These are phyloP conservation scores for Pleurotus ostreatus DNA, from an alignment of 768 basidiomycete genomes.

Conservation along the genomic window DNA sequence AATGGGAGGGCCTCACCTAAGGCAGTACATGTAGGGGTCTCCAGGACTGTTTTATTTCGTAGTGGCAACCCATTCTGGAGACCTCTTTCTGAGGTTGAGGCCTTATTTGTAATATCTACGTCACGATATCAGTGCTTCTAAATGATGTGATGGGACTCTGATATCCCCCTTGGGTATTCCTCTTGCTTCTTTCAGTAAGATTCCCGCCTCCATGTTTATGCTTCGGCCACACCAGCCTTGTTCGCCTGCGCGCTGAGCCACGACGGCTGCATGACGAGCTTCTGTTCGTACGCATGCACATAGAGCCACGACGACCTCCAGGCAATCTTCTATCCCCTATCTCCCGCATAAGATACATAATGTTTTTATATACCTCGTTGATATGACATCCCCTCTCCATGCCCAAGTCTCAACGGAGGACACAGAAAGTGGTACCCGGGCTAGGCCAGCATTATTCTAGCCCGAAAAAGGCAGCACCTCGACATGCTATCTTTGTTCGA, in stretches of 20 bases:
- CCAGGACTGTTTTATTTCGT: background rate
- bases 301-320: background rate
- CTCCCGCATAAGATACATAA: background rate
- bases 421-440: background rate
- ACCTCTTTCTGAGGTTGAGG: background rate
- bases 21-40: background rate
- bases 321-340: background rate
- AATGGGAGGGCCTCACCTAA: background rate
- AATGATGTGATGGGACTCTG: background rate
- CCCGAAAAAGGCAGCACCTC: background rate
- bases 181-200: background rate
- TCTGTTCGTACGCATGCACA: background rate
- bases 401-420: background rate
- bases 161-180: background rate
- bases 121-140: background rate
- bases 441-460: conserved; percentile 7
- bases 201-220: background rate
- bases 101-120: too few species aligned
- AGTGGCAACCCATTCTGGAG: background rate
- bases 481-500: background rate
- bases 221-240: background rate
- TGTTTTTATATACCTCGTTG: background rate
- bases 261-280: background rate
- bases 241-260: background rate
- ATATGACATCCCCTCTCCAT: background rate